Conservation (phyloP, 139 green algal species). For the Volvox reticuliferus region DNA sequence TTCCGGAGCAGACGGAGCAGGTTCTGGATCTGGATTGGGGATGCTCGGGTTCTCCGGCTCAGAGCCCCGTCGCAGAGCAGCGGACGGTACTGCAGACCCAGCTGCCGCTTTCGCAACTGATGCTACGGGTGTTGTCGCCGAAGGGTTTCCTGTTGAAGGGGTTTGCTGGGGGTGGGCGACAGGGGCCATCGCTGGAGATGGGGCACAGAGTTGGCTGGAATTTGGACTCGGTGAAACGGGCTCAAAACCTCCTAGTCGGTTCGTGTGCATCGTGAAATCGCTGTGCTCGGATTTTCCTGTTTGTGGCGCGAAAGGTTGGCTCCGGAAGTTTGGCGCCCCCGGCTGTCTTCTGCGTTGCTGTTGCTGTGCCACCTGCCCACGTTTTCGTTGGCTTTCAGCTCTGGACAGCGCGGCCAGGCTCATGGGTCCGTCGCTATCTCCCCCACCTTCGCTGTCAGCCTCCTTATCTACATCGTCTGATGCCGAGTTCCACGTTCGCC, state of each 20-base stretch:
- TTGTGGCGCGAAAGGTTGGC: too few relatives aligned
- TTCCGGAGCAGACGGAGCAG: not conserved
- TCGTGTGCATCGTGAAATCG: too few relatives aligned
- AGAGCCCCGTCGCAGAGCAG: not conserved
- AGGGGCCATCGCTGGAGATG: not conserved
- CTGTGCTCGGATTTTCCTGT: too few relatives aligned
- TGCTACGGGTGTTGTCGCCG: not conserved
- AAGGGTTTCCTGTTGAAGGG: not conserved
- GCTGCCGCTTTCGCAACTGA: not conserved
- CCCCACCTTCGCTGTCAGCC: too few relatives aligned
- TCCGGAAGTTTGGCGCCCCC: too few relatives aligned
- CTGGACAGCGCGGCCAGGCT: constrained; percentile 5
- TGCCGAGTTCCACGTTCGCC: too few relatives aligned
- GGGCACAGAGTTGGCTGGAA: not conserved
- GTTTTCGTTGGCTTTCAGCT: too few relatives aligned
- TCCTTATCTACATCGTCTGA: too few relatives aligned
- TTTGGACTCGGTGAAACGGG: not conserved
- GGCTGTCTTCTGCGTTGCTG: too few relatives aligned
- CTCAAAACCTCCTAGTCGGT: too few relatives aligned
- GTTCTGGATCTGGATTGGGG: not conserved
- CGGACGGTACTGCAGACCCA: not conserved
- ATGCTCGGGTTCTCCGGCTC: not conserved
- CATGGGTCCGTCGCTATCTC: not conserved
- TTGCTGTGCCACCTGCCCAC: too few relatives aligned
- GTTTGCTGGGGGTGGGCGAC: not conserved